These are phyloP conservation scores for Penicillium egyptiacum DNA, from an alignment of 495 filamentous ascomycete genomes.

Conservation along the genomic window DNA sequence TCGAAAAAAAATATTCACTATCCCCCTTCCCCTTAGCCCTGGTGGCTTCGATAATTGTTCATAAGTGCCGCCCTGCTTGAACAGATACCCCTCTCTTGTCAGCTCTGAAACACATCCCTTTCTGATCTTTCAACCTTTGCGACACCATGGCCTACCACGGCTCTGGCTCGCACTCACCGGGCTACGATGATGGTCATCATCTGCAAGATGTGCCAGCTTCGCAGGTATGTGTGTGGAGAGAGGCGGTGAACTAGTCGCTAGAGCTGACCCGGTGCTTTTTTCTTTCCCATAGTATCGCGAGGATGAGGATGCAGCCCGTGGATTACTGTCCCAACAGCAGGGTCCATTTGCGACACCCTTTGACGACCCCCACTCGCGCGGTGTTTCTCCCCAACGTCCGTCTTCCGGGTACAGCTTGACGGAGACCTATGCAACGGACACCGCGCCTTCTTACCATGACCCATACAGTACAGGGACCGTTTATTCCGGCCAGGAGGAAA, in stretches of 20 bases:
- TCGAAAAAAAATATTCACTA: not conserved
- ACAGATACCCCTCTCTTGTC: constrained; percentile 13
- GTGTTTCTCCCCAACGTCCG: constrained; percentile 54
- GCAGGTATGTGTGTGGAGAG: constrained; percentile 20
- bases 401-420: constrained; percentile 79
- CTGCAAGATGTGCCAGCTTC: constrained; percentile 63
- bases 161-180: constrained; percentile 38
- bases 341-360: constrained; percentile 64
- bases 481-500: constrained; percentile 51
- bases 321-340: constrained; percentile 68
- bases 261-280: not conserved
- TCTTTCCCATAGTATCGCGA: constrained; percentile 38
- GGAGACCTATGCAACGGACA: constrained; percentile 78
- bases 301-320: constrained; percentile 74
- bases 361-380: constrained; percentile 65
- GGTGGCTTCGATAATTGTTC: constrained; percentile 5
- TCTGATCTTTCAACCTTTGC: constrained; percentile 14
- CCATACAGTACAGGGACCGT: constrained; percentile 58
- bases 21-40: constrained; percentile 1
- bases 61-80: constrained; percentile 6
- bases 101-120: constrained; percentile 12
- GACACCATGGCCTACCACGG: constrained; percentile 55
- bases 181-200: constrained; percentile 53
- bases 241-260: not conserved
- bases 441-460: constrained; percentile 53